Evolutionary conservation across 768 basidiomycete species (phyloP).

Genomic region (Auriscalpium microsporum): DNA sequence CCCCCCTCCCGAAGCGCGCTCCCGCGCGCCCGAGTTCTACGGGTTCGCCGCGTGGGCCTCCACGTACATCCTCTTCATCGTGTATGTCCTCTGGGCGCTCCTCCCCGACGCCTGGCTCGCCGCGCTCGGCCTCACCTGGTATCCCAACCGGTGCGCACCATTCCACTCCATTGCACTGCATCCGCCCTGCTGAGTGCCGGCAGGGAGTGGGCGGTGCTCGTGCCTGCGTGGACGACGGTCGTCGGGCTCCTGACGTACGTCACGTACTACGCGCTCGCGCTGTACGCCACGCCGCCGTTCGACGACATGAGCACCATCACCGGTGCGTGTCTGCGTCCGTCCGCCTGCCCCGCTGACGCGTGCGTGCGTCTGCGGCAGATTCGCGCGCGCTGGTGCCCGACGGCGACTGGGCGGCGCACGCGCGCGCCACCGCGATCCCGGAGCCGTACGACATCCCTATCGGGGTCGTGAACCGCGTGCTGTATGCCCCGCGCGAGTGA

Average conservation of each 20-base stretch:
- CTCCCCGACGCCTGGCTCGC: constrained; percentile 65
- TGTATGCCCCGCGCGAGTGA: constrained; percentile 38
- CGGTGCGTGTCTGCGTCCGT: constrained; percentile 35
- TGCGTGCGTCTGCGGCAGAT: constrained; percentile 33
- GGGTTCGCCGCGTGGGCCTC: constrained; percentile 85
- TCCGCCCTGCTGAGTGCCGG: background rate
- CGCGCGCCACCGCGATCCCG: constrained; percentile 40
- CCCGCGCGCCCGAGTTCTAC: constrained; percentile 77
- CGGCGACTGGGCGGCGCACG: constrained; percentile 23
- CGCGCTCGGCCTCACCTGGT: constrained; percentile 69
- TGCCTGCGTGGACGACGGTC: constrained; percentile 73
- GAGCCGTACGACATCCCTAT: constrained; percentile 79
- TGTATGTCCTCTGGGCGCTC: constrained; percentile 76
- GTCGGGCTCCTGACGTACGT: constrained; percentile 68
- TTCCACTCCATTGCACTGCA: background rate
- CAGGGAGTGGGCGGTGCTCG: constrained; percentile 80
- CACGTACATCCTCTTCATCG: constrained; percentile 58
- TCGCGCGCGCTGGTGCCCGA: constrained; percentile 44
- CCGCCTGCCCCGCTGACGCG: background rate
- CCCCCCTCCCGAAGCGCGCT: constrained; percentile 38
- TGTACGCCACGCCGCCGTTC: constrained; percentile 63
- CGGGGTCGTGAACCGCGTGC: constrained; percentile 67
- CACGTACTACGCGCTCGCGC: constrained; percentile 66
- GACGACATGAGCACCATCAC: constrained; percentile 57
- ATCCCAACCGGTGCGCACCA: constrained; percentile 62